A percentile compares a stretch with the other conserved stretches of the same genome.
Evolutionary conservation across 2,329 filamentous ascomycete species (phyloP).

Genomic region (Trichoderma sp.): DNA sequence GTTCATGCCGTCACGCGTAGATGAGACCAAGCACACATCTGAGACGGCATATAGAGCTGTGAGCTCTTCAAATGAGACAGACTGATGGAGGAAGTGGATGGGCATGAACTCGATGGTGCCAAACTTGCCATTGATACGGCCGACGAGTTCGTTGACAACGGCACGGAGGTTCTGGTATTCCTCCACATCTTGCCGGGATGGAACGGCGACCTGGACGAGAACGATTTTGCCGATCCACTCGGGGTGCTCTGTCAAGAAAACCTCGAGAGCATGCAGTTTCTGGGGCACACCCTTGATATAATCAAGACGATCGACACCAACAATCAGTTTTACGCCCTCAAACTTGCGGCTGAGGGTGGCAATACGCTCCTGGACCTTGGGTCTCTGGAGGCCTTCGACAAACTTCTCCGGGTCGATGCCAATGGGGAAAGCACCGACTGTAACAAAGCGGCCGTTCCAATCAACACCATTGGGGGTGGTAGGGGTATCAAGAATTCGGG

Average conservation of each 20-base stretch:
- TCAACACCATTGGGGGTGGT: slow-evolving; percentile 94
- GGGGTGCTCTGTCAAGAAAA: slow-evolving; percentile 94
- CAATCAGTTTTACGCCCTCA: slow-evolving; percentile 92
- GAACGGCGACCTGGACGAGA: slow-evolving; percentile 92
- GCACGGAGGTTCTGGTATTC: slow-evolving; percentile 96
- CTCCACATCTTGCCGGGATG: slow-evolving; percentile 92
- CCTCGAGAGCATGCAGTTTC: slow-evolving; percentile 93
- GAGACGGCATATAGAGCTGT: slow-evolving; percentile 91
- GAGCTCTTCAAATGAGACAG: slow-evolving; percentile 90
- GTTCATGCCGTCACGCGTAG: slow-evolving; percentile 98
- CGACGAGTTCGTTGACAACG: slow-evolving; percentile 94
- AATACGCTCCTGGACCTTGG: slow-evolving; percentile 85
- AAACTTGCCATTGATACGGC: slow-evolving; percentile 95
- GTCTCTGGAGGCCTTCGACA: slow-evolving; percentile 80
- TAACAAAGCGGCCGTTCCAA: slow-evolving; percentile 83
- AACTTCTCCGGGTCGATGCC: slow-evolving; percentile 98
- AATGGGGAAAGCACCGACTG: slow-evolving; percentile 94
- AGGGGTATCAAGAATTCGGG: slow-evolving; percentile 76
- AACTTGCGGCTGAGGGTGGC: slow-evolving; percentile 85
- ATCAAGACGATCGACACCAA: slow-evolving; percentile 93
- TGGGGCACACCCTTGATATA: slow-evolving; percentile 99
- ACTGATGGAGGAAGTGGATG: slow-evolving; percentile 98
- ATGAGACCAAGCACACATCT: slow-evolving; percentile 89
- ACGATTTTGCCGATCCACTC: slow-evolving; percentile 99
- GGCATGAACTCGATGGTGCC: slow-evolving; percentile 98